Base-by-base conservation (phyloP, 805 yeast species). In the Spathaspora girioi region DNA sequence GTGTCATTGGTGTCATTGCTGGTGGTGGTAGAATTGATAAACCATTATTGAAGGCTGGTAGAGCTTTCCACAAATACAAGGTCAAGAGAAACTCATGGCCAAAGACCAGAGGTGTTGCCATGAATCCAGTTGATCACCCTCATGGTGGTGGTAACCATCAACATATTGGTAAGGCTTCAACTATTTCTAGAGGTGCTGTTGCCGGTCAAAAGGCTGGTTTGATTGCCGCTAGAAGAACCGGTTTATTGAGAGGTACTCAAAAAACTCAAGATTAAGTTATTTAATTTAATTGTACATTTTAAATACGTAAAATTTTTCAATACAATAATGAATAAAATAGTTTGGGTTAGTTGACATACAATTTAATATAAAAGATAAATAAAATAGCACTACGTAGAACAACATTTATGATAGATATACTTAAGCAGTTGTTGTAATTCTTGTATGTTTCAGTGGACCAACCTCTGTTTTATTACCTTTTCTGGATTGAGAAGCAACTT, bases 81-180 rank as follows among this genome's bases (percentile, higher is more conserved):
- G 96, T 92, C 72, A 94, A 94, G 96, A 86, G 98, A 84, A 91
- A 94, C 96, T 90, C 97, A 65, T 94, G 98, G 98, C 99, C 99
- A 82, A 92, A 90, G 89, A 94, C 98, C 75, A 91, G 98, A 85
- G 99, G 98, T 93, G 98, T 93, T 77, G 99, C 99, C 78, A 93
- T 94, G 99, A 93, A 93, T 84, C 98, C 98, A 79, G 99, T 93
- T 78, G 99, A 93, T 79, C 99, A 93, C 85, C 99, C 99, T 78
- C 99, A 93, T 80, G 99, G 99, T 89, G 98, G 99, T 93, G 99
- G 99, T 93, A 68, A 68, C 71, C 72, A 68, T 65, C 68, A 64
- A 59, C 68, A 64, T 52, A 64, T 64, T 62, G 68, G 55, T 54
- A 68, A 68, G 63, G 72, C 72, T 60, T 68, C 72, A 56, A 68